Conservation (phyloP, 2,329 filamentous ascomycete species). For the Calonectria pseudoturangicola region DNA sequence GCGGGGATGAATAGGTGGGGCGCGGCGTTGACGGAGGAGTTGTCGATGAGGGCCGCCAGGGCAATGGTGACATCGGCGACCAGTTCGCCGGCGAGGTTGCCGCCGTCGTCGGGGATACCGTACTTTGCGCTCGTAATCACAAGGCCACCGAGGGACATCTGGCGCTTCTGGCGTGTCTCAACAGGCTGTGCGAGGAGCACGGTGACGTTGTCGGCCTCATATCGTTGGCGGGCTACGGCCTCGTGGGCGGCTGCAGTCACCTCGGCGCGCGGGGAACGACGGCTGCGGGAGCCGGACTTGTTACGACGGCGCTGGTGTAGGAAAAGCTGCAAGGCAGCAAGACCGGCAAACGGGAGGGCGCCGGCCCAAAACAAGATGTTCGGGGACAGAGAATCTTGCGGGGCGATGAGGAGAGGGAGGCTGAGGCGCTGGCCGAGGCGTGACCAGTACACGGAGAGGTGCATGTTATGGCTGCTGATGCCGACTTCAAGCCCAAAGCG, state of each 20-base stretch:
- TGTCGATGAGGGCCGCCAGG: slow-evolving; percentile 66
- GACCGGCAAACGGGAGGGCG: slow-evolving; percentile 62
- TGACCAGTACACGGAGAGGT: slow-evolving; percentile 69
- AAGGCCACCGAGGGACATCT: slow-evolving; percentile 61
- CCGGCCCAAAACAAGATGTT: slow-evolving; percentile 62
- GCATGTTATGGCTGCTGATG: slow-evolving; percentile 63
- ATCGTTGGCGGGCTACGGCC: slow-evolving; percentile 59
- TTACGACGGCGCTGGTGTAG: slow-evolving; percentile 44
- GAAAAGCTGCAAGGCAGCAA: slow-evolving; percentile 62
- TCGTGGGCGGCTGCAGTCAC: slow-evolving; percentile 46
- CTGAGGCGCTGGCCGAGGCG: slow-evolving; percentile 66
- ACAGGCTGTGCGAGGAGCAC: slow-evolving; percentile 65
- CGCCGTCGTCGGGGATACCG: slow-evolving; percentile 60
- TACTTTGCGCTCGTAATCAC: slow-evolving; percentile 70
- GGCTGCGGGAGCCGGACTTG: slow-evolving; percentile 15
- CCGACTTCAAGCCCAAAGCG: slow-evolving; percentile 67
- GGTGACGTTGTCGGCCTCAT: slow-evolving; percentile 67
- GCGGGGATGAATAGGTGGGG: slow-evolving; percentile 61
- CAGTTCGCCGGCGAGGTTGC: slow-evolving; percentile 62
- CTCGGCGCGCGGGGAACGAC: slow-evolving; percentile 34
- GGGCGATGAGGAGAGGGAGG: slow-evolving; percentile 65
- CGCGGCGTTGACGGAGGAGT: slow-evolving; percentile 46
- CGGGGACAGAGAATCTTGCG: slow-evolving; percentile 52
- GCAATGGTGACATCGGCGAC: slow-evolving; percentile 71
- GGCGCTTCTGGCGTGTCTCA: slow-evolving; percentile 61